These are phyloP conservation scores for Coniochaeta sp. DNA, from an alignment of 2,329 filamentous ascomycete species.

Conservation along the genomic window DNA sequence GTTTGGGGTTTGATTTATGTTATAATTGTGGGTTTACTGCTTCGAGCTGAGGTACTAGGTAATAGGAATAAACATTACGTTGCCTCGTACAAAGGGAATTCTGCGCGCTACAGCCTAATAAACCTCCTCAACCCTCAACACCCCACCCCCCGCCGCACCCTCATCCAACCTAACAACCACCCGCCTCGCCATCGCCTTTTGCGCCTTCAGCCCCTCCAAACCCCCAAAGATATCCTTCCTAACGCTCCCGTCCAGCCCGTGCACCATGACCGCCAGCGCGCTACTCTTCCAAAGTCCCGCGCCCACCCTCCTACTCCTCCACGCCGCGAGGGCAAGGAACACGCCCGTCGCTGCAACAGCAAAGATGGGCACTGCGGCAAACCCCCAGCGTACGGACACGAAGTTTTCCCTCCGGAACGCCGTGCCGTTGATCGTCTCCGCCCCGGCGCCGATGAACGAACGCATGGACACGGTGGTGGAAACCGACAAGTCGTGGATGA, in stretches of 20 bases:
- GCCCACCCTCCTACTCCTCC: conserved; percentile 15
- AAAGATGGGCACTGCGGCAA: conserved; percentile 22
- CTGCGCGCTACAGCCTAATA: too few species aligned
- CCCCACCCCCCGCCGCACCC: conserved; percentile 9
- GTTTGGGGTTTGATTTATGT: neutral
- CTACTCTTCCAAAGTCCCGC: conserved; percentile 27
- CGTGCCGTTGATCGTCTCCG: conserved; percentile 19
- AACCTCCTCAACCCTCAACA: conserved; percentile 6
- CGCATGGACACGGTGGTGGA: conserved; percentile 27
- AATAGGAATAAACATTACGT: neutral
- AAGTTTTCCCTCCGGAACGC: conserved; percentile 22
- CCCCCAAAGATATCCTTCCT: conserved; percentile 8
- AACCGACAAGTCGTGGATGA: conserved; percentile 25
- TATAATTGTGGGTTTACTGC: too few species aligned
- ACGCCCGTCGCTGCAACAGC: conserved; percentile 20
- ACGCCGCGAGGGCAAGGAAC: conserved; percentile 21
- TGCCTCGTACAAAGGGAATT: too few species aligned
- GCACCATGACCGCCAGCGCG: conserved; percentile 25
- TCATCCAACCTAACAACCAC: conserved; percentile 20
- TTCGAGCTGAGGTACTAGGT: neutral
- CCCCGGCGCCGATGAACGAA: conserved; percentile 11
- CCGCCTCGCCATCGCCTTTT: conserved; percentile 17
- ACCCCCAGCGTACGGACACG: conserved; percentile 28
- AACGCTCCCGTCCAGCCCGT: conserved; percentile 24
- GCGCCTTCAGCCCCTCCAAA: conserved; percentile 14